Evolutionary conservation across 2,329 filamentous ascomycete genomes (phyloP), one percentile per base, ranked within the genome.

Genomic region (Nemania sp.): DNA sequence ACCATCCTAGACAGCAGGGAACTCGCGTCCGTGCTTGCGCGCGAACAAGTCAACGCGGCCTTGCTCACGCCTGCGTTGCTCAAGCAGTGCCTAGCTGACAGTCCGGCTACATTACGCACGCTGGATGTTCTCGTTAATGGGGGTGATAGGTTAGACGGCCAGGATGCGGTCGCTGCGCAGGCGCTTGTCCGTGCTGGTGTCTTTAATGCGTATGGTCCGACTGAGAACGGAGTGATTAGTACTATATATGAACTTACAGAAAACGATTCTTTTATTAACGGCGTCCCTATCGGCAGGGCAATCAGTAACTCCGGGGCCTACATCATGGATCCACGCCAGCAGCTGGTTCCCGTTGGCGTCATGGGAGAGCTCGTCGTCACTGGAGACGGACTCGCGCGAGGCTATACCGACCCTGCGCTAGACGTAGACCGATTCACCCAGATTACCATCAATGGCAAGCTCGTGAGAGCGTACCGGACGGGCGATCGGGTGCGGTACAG

Each of bases 201-300:
- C 2, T 54, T 19, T 26, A 49, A 54, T 19, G 51, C 44, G 6
- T 54, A 54, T 28, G 51, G 51, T 3, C 51, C 51, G 14, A 54
- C 51, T 15, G 51, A 54, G 37, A 54, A 54, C 24, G 44, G 37
- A 17, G 51, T 49, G n/a, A 44, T 54, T n/a, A 54, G 51, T 33
- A 23, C 51, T 5, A 43, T 54, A 28, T 49, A 54, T 24, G 15
- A 33, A 1, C n/a, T 54, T 31, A n/a, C 15, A 11, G 17, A 30
- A 39, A 33, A 54, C 5, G 51, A 54, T 31, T 39, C 44, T 11
- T 53, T 48, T 36, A 19, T 44, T 7, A 49, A 54, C 15, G 44
- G 44, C 14, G 51, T 54, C 11, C 51, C 51, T n/a, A 49, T 54
- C 22, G 51, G 51, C 39, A 36, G 39, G 30, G 51, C 51, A 22